These are phyloP conservation scores for Puccinia novopanici DNA, from an alignment of 1,284 basidiomycete species.

Conservation along the genomic window DNA sequence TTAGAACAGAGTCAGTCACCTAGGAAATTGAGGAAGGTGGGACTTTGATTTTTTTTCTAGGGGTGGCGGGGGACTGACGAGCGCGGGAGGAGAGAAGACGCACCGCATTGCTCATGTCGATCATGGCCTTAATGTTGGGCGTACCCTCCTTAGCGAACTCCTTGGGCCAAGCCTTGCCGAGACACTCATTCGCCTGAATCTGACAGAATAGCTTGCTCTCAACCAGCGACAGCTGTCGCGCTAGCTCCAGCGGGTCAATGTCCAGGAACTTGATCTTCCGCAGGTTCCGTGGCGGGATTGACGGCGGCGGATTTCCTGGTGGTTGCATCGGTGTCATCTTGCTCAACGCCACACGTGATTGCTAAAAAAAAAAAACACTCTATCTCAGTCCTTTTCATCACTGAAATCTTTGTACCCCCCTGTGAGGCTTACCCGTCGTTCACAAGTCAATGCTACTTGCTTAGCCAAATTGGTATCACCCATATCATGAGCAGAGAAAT, in stretches of 20 bases:
- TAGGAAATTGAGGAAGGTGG: not conserved
- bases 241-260: slow-evolving; percentile 85
- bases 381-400: not conserved
- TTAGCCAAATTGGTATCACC: slow-evolving; percentile 55
- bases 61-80: not conserved
- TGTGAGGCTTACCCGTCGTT: slow-evolving; percentile 56
- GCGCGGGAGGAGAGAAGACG: slow-evolving; percentile 55
- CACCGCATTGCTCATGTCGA: slow-evolving; percentile 86
- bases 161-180: slow-evolving; percentile 64
- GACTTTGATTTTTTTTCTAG: not conserved
- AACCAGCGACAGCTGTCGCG: slow-evolving; percentile 89
- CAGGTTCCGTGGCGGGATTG: slow-evolving; percentile 73
- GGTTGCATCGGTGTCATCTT: slow-evolving; percentile 55
- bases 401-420: not conserved
- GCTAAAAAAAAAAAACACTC: not conserved
- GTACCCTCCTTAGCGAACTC: slow-evolving; percentile 55
- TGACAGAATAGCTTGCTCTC: slow-evolving; percentile 84
- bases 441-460: slow-evolving; percentile 59
- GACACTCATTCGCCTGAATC: slow-evolving; percentile 87
- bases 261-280: slow-evolving; percentile 82
- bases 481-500: slow-evolving; percentile 59
- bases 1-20: not conserved
- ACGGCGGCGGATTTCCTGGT: slow-evolving; percentile 65
- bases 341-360: slow-evolving; percentile 23
- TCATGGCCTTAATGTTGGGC: slow-evolving; percentile 84